Evolutionary conservation across 73 alveolate species (phyloP).

Genomic region (Urostyla sp.): DNA sequence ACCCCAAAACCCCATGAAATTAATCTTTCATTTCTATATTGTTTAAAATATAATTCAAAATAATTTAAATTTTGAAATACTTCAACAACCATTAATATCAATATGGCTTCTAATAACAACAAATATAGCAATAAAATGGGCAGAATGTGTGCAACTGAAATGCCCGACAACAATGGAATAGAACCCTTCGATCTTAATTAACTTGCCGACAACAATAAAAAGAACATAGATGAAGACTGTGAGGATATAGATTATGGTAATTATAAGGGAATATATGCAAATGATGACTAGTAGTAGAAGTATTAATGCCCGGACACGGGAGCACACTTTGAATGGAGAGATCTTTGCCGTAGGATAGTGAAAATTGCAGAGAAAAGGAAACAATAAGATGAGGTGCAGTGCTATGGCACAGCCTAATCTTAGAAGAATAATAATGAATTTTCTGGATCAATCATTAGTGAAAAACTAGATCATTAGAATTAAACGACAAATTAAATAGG

Average conservation of each 20-base stretch:
- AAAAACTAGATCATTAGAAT: slow-evolving; percentile 32
- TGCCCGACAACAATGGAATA: neutral
- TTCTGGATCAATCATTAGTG: slow-evolving; percentile 38
- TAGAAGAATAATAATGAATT: neutral
- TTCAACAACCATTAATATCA: slow-evolving; percentile 14
- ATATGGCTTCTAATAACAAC: slow-evolving; percentile 5
- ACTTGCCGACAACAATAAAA: slow-evolving; percentile 7
- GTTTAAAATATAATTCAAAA: slow-evolving; percentile 22
- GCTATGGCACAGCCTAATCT: slow-evolving; percentile 12
- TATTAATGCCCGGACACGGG: slow-evolving; percentile 65
- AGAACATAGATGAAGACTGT: slow-evolving; percentile 23
- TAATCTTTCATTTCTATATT: too few species aligned
- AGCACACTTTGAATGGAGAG: slow-evolving; percentile 60
- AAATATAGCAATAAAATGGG: neutral
- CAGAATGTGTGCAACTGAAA: slow-evolving; percentile 26
- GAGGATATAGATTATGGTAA: slow-evolving; percentile 33
- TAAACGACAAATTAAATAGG: slow-evolving; percentile 6
- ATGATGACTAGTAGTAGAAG: slow-evolving; percentile 54
- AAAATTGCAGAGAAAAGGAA: slow-evolving; percentile 15
- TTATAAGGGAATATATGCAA: slow-evolving; percentile 62
- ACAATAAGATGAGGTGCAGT: slow-evolving; percentile 17
- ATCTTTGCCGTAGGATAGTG: slow-evolving; percentile 43
- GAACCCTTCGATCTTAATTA: slow-evolving; percentile 18
- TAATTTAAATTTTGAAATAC: too few species aligned
- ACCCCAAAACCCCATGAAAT: too few species aligned